phyloP scores from a whole-genome alignment of 2,329 filamentous ascomycete species.

The Cordyceps fumosorosea region DNA sequence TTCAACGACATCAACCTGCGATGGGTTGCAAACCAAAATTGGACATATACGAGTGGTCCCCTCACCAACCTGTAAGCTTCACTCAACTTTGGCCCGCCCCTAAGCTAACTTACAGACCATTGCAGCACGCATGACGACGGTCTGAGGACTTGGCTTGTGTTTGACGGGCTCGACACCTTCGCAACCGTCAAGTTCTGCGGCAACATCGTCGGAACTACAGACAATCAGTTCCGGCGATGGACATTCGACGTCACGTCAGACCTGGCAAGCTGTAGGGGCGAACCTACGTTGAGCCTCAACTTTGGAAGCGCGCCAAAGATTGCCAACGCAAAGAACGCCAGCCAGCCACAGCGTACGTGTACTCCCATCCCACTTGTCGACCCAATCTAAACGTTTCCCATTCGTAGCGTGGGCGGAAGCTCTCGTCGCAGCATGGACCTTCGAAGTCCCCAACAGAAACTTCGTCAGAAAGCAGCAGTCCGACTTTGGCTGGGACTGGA shows the following conservation, averaged over 20 bases:
- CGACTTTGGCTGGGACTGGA: constrained; percentile 62
- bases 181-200: constrained; percentile 49
- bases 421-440: not conserved
- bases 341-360: constrained; percentile 4
- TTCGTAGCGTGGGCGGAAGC: not conserved
- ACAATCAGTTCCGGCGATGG: constrained; percentile 59
- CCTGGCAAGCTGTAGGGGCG: constrained; percentile 21
- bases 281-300: constrained; percentile 15
- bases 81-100: too few species aligned
- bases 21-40: constrained; percentile 47
- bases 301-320: constrained; percentile 19
- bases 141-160: constrained; percentile 44
- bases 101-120: not conserved
- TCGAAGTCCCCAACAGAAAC: constrained; percentile 7
- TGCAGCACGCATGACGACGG: constrained; percentile 20
- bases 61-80: constrained; percentile 24
- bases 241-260: constrained; percentile 48
- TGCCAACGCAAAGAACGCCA: constrained; percentile 1
- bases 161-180: constrained; percentile 58
- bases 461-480: constrained; percentile 52
- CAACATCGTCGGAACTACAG: constrained; percentile 45
- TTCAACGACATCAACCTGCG: constrained; percentile 55
- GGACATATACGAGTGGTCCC: constrained; percentile 49
- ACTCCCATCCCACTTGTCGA: not conserved
- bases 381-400: not conserved